Evolutionary conservation across 1,284 basidiomycete genomes (phyloP), one percentile per base, ranked within the genome.

Genomic region (Cryptococcus hybrid): DNA sequence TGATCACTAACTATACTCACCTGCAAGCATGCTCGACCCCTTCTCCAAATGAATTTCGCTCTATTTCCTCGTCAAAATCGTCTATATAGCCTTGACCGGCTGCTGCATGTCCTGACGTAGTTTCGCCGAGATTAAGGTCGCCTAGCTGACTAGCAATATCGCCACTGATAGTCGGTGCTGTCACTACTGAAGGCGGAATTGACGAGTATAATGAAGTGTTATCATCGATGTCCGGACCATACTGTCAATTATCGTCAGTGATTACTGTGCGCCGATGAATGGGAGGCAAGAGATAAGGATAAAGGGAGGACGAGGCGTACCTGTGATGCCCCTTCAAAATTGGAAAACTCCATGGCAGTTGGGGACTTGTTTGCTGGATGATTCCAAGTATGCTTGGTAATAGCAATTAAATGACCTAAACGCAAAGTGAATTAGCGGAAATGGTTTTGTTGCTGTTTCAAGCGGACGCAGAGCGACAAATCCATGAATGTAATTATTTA

Each of bases 21-120:
- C 89, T 92, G 89, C 93, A 96, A 8, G 93, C 93, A 78, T 96
- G 92, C 40, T 95, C 91, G 24, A 93, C 83, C 40, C 86, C 85
- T 37, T 86, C 82, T 64, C 92, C 91, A 60, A 93, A 90, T 89
- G 69, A 18, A 24, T 92, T 76, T 73, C 94, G 90, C 67, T 94
- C 91, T 53, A 92, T 78, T 47, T 89, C 88, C 15, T 85, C 88
- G 73, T 94, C 91, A 56, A 88, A 78, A 35, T 81, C 80, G 39
- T 73, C 73, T 18, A 50, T 38, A 52, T 59, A 49, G 15, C 15
- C 18, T 46, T 52, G 50, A 11, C 30, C 36, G 3, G 15, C 38
- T 6, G 24, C 49, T 5, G 11, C 30, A 12, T 34, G n/a, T 40
- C 49, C 49, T 8, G 30, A 34, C n/a, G 34, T 30, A 40, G 50